Percentiles rank a stretch among this genome's conserved stretches.
phyloP scores from a whole-genome alignment of 805 yeast species.

The Nakazawaea laoshanensis region DNA sequence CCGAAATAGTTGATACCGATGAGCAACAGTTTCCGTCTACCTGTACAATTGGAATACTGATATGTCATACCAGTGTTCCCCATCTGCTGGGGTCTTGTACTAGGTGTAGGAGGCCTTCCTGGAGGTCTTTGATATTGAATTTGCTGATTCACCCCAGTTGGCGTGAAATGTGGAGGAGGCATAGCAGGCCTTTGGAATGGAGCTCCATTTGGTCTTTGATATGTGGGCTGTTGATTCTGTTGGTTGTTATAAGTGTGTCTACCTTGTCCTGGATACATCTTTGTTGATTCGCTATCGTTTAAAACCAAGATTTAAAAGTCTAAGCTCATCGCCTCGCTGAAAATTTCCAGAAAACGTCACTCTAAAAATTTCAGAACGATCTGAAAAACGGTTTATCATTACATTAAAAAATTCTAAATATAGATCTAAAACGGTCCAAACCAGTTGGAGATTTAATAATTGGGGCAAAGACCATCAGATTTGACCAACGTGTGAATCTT shows the following conservation, averaged over 20 bases:
- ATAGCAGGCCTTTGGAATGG: slow-evolving; percentile 1
- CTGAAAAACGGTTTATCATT: no score
- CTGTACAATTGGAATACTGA: slow-evolving; percentile 46
- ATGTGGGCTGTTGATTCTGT: background rate
- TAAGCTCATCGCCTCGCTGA: no score
- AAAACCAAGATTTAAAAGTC: background rate
- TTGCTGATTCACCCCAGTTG: slow-evolving; percentile 3
- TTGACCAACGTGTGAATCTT: slow-evolving; percentile 46
- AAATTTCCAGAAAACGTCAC: no score
- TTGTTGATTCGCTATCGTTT: slow-evolving; percentile 12
- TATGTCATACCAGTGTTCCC: slow-evolving; percentile 2
- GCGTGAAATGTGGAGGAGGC: slow-evolving; percentile 7
- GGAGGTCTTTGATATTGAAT: slow-evolving; percentile 7
- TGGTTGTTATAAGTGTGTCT: background rate
- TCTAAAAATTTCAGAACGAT: no score
- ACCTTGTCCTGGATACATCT: slow-evolving; percentile 5
- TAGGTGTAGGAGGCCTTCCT: slow-evolving; percentile 1
- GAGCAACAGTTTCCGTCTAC: slow-evolving; percentile 64
- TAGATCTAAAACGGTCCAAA: no score
- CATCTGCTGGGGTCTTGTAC: slow-evolving; percentile 7
- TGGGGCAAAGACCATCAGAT: slow-evolving; percentile 60
- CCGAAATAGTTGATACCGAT: slow-evolving; percentile 78
- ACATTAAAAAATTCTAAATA: no score
- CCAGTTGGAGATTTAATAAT: slow-evolving; percentile 33
- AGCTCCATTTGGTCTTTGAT: slow-evolving; percentile 2